phyloP scores from a whole-genome alignment of 768 basidiomycete genomes.

The Ramaria rubella region DNA sequence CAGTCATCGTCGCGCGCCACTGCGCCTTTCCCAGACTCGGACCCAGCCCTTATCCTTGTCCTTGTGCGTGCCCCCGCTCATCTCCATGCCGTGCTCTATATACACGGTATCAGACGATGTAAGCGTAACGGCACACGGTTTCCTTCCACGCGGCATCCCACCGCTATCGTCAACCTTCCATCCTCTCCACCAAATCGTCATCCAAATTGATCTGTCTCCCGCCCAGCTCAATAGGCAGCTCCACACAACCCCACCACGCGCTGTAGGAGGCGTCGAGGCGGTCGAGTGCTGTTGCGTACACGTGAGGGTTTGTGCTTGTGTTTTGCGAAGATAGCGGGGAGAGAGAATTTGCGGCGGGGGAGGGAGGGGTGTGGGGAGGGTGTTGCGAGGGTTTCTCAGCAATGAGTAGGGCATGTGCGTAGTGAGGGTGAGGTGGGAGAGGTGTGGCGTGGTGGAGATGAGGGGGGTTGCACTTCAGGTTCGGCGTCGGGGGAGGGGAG shows the following conservation, averaged over 20 bases:
- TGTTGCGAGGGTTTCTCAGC: not conserved
- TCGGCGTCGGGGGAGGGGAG: not conserved
- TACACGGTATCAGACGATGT: not conserved
- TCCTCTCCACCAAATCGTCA: constrained; percentile 22
- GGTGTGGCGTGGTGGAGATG: not conserved
- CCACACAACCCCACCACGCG: constrained; percentile 86
- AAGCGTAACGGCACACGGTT: constrained; percentile 2
- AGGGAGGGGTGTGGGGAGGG: not conserved
- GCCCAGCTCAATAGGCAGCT: constrained; percentile 78
- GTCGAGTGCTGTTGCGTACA: not conserved
- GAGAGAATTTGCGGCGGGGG: constrained; percentile 6
- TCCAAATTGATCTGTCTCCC: constrained; percentile 65
- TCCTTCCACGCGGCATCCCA: constrained; percentile 13
- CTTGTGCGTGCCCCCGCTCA: not conserved
- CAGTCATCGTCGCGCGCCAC: constrained; percentile 69
- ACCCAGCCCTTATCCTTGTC: constrained; percentile 1
- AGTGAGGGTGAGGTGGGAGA: not conserved
- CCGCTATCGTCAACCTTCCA: constrained; percentile 16
- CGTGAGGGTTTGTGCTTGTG: not conserved
- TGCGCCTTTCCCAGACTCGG: constrained; percentile 32
- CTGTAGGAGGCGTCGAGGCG: constrained; percentile 37
- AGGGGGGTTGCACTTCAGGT: no score
- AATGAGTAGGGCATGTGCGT: not conserved
- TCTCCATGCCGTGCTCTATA: not conserved
- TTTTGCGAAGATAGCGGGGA: not conserved